Conservation (phyloP, 148 eudicot genomes). For the Nepenthes mirabilis region DNA sequence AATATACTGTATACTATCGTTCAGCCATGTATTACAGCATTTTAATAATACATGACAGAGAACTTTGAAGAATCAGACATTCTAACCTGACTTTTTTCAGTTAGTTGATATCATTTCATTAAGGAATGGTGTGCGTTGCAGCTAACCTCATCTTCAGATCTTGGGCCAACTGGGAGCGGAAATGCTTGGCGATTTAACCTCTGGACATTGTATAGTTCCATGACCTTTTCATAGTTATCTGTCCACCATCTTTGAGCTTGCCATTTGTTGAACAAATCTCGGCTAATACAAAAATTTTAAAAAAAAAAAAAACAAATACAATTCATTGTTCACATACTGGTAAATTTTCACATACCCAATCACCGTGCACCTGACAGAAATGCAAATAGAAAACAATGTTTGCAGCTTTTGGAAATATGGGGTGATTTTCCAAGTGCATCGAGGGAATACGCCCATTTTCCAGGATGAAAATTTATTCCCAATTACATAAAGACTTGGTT, state of each 20-base stretch:
- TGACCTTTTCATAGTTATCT: constrained; percentile 79
- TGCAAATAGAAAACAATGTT: too few species aligned
- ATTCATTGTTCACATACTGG: background rate
- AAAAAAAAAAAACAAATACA: constrained; percentile 11
- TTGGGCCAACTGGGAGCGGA: constrained; percentile 68
- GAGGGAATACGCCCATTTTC: too few species aligned
- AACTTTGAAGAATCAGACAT: background rate
- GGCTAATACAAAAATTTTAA: constrained; percentile 38
- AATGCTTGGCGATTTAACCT: constrained; percentile 78
- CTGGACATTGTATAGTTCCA: constrained; percentile 93
- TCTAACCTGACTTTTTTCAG: background rate
- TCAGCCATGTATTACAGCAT: too few species aligned
- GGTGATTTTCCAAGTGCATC: too few species aligned
- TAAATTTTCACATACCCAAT: too few species aligned
- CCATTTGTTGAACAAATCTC: constrained; percentile 84
- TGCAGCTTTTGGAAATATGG: too few species aligned
- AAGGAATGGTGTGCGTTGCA: background rate
- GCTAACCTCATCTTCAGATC: constrained; percentile 72
- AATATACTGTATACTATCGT: too few species aligned
- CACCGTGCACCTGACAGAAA: too few species aligned
- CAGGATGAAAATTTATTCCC: too few species aligned
- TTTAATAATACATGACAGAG: too few species aligned
- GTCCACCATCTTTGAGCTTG: constrained; percentile 99
- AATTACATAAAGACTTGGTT: too few species aligned
- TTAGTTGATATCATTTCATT: background rate